These are phyloP conservation scores for Cordia subcordata DNA, from an alignment of 257 asterid species.

Conservation along the genomic window DNA sequence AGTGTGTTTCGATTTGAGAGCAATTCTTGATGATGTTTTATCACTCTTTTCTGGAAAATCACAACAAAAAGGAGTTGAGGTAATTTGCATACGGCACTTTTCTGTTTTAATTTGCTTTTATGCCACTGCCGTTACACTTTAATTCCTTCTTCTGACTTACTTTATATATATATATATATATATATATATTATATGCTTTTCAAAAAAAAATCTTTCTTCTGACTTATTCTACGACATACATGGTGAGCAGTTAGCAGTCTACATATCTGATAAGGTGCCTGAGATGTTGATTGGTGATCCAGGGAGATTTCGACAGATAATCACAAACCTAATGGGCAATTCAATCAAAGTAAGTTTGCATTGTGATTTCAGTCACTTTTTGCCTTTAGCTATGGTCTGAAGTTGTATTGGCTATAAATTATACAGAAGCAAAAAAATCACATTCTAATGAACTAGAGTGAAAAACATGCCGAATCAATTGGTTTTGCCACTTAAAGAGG, in stretches of 20 bases:
- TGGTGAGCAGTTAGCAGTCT: conserved; percentile 81
- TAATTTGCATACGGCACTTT: conserved; percentile 18
- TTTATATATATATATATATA: too few relatives aligned
- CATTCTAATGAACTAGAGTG: too few relatives aligned
- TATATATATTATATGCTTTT: too few relatives aligned
- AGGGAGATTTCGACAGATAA: conserved; percentile 87
- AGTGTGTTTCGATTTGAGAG: conserved; percentile 38
- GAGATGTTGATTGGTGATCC: conserved; percentile 82
- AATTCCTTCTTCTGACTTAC: not conserved
- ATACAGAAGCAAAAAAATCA: too few relatives aligned
- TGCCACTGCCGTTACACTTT: conserved; percentile 27
- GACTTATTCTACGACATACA: not conserved
- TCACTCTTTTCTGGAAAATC: conserved; percentile 82
- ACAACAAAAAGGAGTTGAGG: conserved; percentile 92
- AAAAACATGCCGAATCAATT: too few relatives aligned
- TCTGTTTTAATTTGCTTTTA: conserved; percentile 21
- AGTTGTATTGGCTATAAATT: not conserved
- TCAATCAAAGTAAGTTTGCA: conserved; percentile 80
- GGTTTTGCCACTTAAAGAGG: too few relatives aligned
- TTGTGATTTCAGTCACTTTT: not conserved
- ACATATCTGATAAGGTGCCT: conserved; percentile 76
- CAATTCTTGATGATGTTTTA: conserved; percentile 42
- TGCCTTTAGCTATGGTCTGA: not conserved
- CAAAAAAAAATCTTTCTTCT: not conserved
- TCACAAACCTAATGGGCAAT: conserved; percentile 85